A percentile compares a stretch with the other conserved stretches of the same genome.
These are phyloP conservation scores for Gigaspora rosea DNA, from an alignment of 192 early-diverging fungal species.

Conservation along the genomic window DNA sequence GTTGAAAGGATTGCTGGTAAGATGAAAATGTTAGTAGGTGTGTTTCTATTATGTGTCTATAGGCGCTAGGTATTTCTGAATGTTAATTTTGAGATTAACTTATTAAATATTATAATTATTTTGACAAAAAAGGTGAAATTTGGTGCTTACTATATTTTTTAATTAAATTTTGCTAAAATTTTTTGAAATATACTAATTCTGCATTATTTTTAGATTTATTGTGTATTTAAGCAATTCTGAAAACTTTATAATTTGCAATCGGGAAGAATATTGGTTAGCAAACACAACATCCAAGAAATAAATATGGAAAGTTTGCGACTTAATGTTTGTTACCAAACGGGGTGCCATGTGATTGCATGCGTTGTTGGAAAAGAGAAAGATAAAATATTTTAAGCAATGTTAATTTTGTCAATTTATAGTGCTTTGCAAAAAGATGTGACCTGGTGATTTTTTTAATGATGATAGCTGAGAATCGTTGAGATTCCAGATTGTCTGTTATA, in stretches of 20 bases:
- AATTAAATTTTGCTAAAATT: too few relatives aligned
- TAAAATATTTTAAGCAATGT: constrained; percentile 40
- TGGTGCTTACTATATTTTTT: too few relatives aligned
- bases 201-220: too few relatives aligned
- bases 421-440: too few relatives aligned
- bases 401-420: background rate
- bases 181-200: too few relatives aligned
- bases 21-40: constrained; percentile 78
- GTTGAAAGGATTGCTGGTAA: constrained; percentile 57
- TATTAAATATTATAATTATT: background rate
- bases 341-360: constrained; percentile 63
- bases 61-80: constrained; percentile 55
- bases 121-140: constrained; percentile 52
- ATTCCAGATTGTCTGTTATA: too few relatives aligned
- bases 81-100: background rate
- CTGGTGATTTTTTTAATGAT: too few relatives aligned
- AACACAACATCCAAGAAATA: too few relatives aligned
- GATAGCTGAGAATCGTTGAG: too few relatives aligned
- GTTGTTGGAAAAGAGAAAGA: constrained; percentile 46
- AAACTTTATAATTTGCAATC: constrained; percentile 72
- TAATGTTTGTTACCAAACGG: constrained; percentile 71
- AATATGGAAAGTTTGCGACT: too few relatives aligned
- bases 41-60: constrained; percentile 69
- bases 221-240: too few relatives aligned
- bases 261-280: too few relatives aligned